A percentile compares a stretch with the other conserved stretches of the same genome.
phyloP scores from a whole-genome alignment of 2,329 filamentous ascomycete species.

The Xylaria sp. region DNA sequence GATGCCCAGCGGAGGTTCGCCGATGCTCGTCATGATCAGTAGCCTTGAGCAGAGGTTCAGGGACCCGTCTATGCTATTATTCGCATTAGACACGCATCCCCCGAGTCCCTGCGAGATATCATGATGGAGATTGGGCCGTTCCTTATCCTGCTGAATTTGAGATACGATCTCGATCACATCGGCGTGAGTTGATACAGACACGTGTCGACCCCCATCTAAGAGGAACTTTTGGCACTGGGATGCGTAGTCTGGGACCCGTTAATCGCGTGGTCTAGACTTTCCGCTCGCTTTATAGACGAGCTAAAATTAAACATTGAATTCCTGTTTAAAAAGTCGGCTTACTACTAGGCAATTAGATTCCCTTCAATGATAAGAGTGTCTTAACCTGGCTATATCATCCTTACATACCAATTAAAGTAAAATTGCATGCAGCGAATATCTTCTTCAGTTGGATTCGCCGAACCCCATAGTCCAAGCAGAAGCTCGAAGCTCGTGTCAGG shows the following conservation, averaged over 20 bases:
- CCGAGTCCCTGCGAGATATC: conserved; percentile 22
- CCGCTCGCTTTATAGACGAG: neutral
- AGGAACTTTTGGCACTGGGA: conserved; percentile 36
- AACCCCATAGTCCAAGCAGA: conserved; percentile 33
- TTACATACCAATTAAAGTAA: conserved; percentile 37
- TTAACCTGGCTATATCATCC: neutral
- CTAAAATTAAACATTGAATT: neutral
- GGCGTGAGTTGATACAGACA: conserved; percentile 35
- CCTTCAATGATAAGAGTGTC: neutral
- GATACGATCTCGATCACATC: conserved; percentile 29
- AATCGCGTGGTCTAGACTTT: neutral
- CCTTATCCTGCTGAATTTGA: conserved; percentile 24
- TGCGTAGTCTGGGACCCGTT: conserved; percentile 27
- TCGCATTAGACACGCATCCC: neutral
- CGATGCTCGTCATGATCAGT: conserved; percentile 35
- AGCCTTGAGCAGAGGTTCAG: conserved; percentile 34
- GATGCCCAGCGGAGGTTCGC: conserved; percentile 28
- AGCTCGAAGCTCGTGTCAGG: conserved; percentile 22
- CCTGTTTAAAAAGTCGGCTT: neutral
- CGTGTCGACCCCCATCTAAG: conserved; percentile 34
- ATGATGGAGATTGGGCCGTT: conserved; percentile 19
- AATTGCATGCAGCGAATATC: conserved; percentile 32
- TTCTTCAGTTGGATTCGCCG: conserved; percentile 22
- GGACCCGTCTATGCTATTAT: conserved; percentile 26
- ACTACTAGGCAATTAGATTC: conserved; percentile 23